phyloP scores from a whole-genome alignment of 441 rosid genomes.

The Populus trichocarpa region DNA sequence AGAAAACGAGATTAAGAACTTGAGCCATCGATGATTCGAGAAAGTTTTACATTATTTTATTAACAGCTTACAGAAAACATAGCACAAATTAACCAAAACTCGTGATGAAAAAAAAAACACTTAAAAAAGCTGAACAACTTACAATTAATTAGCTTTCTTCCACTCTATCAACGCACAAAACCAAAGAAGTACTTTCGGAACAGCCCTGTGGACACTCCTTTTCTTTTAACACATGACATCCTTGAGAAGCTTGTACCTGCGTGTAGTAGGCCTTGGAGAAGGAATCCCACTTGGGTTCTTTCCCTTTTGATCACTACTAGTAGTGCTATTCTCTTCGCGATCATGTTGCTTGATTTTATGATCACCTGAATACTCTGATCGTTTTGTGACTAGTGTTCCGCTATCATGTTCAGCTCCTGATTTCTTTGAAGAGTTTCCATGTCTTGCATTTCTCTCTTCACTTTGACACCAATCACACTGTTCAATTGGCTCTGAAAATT shows the following conservation, averaged over 20 bases:
- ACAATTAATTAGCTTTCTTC: background rate
- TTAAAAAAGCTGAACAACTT: background rate
- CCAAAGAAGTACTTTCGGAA: background rate
- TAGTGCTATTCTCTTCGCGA: constrained; percentile 36
- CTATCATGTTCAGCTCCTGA: constrained; percentile 26
- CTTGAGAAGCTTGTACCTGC: constrained; percentile 99
- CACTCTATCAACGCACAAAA: background rate
- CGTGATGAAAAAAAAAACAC: background rate
- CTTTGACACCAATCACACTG: constrained; percentile 89
- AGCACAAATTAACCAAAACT: background rate
- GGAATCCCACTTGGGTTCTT: constrained; percentile 51
- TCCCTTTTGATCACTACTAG: constrained; percentile 31
- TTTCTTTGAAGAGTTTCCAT: constrained; percentile 58
- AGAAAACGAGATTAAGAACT: constrained; percentile 23
- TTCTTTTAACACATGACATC: constrained; percentile 75
- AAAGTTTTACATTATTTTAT: constrained; percentile 33
- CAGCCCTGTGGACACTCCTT: too few species aligned
- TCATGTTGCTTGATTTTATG: constrained; percentile 51
- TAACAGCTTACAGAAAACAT: constrained; percentile 16
- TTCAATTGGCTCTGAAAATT: constrained; percentile 54
- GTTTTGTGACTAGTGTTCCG: constrained; percentile 37
- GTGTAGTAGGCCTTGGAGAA: constrained; percentile 70
- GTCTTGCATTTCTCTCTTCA: constrained; percentile 46
- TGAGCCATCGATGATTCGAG: constrained; percentile 24
- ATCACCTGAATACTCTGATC: constrained; percentile 60